A percentile compares a stretch with the other conserved stretches of the same genome.
phyloP scores from a whole-genome alignment of 352 stramenopile species.

The Phytophthora ramorum region DNA sequence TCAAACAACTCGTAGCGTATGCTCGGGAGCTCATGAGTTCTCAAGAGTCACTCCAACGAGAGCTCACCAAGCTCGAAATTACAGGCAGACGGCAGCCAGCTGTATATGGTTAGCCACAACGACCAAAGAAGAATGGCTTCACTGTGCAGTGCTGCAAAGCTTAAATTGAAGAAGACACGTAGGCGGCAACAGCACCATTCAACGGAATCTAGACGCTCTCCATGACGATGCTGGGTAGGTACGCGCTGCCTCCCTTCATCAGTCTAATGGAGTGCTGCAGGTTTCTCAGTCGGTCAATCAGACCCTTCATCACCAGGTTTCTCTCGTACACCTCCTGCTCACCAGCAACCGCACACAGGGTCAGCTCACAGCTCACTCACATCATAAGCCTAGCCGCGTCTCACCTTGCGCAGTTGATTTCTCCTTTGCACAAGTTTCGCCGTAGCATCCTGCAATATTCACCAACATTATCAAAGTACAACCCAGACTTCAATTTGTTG shows the following conservation, averaged over 20 bases:
- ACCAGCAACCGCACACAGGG: not conserved
- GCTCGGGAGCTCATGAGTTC: slow-evolving; percentile 53
- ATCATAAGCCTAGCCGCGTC: not conserved
- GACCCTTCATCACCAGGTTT: slow-evolving; percentile 87
- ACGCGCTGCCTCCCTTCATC: slow-evolving; percentile 71
- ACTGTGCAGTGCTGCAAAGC: not conserved
- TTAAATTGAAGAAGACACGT: slow-evolving; percentile 18
- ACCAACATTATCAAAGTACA: slow-evolving; percentile 1
- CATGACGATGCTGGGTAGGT: slow-evolving; percentile 71
- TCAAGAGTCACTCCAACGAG: slow-evolving; percentile 51
- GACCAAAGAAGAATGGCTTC: not conserved
- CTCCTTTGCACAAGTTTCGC: slow-evolving; percentile 67
- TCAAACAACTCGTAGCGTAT: slow-evolving; percentile 63
- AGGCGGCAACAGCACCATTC: not conserved
- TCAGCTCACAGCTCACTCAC: not conserved
- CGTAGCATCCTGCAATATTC: slow-evolving; percentile 43
- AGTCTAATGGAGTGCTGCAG: slow-evolving; percentile 81
- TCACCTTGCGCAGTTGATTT: slow-evolving; percentile 76
- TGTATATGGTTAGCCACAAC: slow-evolving; percentile 48
- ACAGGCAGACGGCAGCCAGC: slow-evolving; percentile 38
- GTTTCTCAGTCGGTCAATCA: slow-evolving; percentile 81
- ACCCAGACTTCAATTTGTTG: not conserved
- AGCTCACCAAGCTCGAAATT: slow-evolving; percentile 65
- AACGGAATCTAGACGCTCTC: slow-evolving; percentile 64
- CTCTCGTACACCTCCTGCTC: slow-evolving; percentile 82